Base-by-base conservation (phyloP, 176 grass and related monocot genomes). In the Zoysia pacifica region DNA sequence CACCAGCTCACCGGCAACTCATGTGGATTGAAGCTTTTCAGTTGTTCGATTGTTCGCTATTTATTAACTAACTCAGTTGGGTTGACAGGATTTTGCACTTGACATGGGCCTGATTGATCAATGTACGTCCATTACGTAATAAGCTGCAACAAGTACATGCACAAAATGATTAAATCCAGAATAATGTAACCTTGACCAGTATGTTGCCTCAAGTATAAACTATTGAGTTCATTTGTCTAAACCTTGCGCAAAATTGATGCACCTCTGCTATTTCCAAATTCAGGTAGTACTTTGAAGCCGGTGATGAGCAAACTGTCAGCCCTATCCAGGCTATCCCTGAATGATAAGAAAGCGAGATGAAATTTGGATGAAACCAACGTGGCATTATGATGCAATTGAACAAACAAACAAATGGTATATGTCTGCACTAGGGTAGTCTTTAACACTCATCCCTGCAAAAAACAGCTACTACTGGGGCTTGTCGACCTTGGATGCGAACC, bases 401-500 rank as follows among this genome's bases (percentile, higher is more conserved):
- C 37, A 76, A 54, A 74, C 37, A 83, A 67, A 16, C 16, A 48
- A 7, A 58, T 9, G 74, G 46, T 12, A 5, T 7, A 47, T 14
- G 39, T 76, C 20, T 37, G 11, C 18, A 83, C 72, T 72, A 2
- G 2, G 5, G 51, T 49, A 83, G 1, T 2, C 0, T 42, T 14
- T 2, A 60, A 83, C 81, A 3, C 65, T 3, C 81, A 83, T 83
- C 52, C 63, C 81, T n/a, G 81, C 63, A 60, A 83, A 83, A 83
- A 16, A 76, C 35, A 49, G 43, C 81, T 48, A 60, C 9, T 9
- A 76, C 10, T 8, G 62, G 35, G 10, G n/a, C 72, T 41, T 60
- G 15, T 49, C 1, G 50, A 11, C 35, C 52, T 83, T 69, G 65
- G 11, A 11, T 9, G 35, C 3, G 6, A 69, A 69, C 70, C 12